phyloP scores from a whole-genome alignment of 78 protist species.

The Speleostelium caveatum region DNA sequence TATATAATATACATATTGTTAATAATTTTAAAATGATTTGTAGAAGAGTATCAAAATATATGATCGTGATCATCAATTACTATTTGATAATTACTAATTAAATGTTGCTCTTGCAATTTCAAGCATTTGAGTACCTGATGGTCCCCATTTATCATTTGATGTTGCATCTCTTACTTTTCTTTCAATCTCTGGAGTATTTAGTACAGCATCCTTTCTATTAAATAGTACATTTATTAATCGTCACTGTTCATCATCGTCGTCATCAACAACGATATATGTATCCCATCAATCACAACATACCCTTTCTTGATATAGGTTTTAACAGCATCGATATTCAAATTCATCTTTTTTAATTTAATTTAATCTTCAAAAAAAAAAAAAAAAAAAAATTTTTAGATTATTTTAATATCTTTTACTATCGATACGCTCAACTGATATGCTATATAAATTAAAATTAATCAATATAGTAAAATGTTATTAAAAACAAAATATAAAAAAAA shows the following conservation, averaged over 20 bases:
- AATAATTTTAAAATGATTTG: neutral
- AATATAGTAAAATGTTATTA: neutral
- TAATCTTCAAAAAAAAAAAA: no score
- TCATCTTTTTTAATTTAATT: neutral
- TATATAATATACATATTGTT: neutral
- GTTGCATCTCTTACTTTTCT: conserved; percentile 85
- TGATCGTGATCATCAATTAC: no score
- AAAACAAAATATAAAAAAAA: no score
- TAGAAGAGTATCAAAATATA: no score
- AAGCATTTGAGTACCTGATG: conserved; percentile 85
- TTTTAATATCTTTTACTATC: neutral
- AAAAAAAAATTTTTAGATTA: no score
- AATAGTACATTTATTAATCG: neutral
- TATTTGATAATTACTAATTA: conserved; percentile 40
- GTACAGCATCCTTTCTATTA: conserved; percentile 73
- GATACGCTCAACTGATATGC: neutral
- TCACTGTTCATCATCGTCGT: neutral
- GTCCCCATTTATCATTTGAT: conserved; percentile 88
- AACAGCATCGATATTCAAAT: conserved; percentile 29
- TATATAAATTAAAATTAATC: neutral
- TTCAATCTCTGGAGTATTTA: conserved; percentile 81
- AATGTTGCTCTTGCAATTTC: conserved; percentile 83
- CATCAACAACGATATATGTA: neutral
- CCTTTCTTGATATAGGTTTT: conserved; percentile 76
- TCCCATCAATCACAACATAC: conserved; percentile 1